phyloP scores from a whole-genome alignment of 2,329 filamentous ascomycete species.

The Fusarium keratoplasticum region DNA sequence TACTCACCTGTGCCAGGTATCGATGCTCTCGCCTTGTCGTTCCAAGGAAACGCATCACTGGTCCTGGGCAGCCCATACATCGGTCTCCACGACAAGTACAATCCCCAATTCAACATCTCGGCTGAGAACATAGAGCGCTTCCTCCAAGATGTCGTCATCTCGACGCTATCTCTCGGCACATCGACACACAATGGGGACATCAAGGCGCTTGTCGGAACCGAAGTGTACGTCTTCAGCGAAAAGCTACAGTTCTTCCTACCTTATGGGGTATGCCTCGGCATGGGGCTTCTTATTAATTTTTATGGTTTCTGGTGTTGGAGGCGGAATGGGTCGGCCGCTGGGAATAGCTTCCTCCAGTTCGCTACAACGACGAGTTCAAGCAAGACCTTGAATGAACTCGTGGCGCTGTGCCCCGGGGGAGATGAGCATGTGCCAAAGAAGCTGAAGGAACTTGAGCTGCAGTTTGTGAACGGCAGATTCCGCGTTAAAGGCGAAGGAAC shows the following conservation, averaged over 20 bases:
- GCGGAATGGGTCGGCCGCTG: neutral
- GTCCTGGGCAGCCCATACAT: neutral
- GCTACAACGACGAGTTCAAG: neutral
- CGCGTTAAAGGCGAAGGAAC: neutral
- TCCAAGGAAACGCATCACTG: neutral
- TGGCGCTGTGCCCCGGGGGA: neutral
- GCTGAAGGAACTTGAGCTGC: neutral
- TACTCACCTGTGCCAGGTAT: neutral
- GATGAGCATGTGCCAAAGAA: fast-evolving
- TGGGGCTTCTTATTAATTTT: neutral
- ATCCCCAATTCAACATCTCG: fast-evolving
- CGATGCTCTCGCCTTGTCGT: neutral
- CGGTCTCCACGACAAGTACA: neutral
- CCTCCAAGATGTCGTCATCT: neutral
- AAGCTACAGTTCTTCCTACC: neutral
- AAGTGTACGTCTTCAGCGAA: neutral
- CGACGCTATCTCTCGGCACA: neutral
- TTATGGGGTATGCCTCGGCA: neutral
- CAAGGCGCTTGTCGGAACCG: neutral
- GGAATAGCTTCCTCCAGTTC: neutral
- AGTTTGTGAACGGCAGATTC: neutral
- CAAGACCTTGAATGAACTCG: neutral
- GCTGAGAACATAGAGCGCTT: neutral
- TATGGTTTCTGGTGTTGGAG: neutral
- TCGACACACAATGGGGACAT: neutral